Evolutionary conservation across 2,329 filamentous ascomycete species (phyloP).

Genomic region (Ascochyta pisi): DNA sequence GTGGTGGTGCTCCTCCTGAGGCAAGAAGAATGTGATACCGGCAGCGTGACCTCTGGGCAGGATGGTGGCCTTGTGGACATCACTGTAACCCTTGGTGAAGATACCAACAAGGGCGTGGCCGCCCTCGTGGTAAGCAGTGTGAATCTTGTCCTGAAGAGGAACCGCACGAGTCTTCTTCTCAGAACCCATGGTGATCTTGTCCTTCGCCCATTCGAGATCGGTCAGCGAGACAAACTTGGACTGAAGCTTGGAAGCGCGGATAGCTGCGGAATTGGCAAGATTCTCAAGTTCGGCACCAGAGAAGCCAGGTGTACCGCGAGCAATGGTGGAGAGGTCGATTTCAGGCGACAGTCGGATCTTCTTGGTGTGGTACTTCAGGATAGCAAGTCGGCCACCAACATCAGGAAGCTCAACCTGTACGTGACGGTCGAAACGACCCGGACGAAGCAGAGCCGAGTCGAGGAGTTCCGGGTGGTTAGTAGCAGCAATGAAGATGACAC

Average conservation of each 20-base stretch:
- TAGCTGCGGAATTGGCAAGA: slow-evolving; percentile 92
- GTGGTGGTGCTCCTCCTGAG: slow-evolving; percentile 83
- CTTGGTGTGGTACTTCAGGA: slow-evolving; percentile 91
- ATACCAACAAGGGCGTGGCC: slow-evolving; percentile 92
- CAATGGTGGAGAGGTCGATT: slow-evolving; percentile 83
- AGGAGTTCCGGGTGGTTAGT: slow-evolving; percentile 95
- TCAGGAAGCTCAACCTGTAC: slow-evolving; percentile 89
- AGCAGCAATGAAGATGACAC: slow-evolving; percentile 93
- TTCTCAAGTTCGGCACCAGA: slow-evolving; percentile 97
- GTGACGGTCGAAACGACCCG: slow-evolving; percentile 94
- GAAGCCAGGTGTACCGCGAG: slow-evolving; percentile 86
- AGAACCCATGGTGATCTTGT: slow-evolving; percentile 96
- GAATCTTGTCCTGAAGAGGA: slow-evolving; percentile 89
- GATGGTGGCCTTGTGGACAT: slow-evolving; percentile 96
- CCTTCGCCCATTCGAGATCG: slow-evolving; percentile 97
- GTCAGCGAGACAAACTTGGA: slow-evolving; percentile 74
- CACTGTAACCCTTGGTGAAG: slow-evolving; percentile 76
- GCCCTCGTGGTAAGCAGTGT: slow-evolving; percentile 96
- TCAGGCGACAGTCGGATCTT: slow-evolving; percentile 83
- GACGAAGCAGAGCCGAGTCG: slow-evolving; percentile 92
- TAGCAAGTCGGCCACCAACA: slow-evolving; percentile 89
- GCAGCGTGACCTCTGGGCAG: slow-evolving; percentile 87
- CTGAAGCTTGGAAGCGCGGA: slow-evolving; percentile 90
- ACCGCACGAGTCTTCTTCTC: slow-evolving; percentile 91
- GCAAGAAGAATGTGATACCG: slow-evolving; percentile 86